Evolutionary conservation across 176 grass and related monocot species (phyloP).

Genomic region (Phoenix dactylifera): DNA sequence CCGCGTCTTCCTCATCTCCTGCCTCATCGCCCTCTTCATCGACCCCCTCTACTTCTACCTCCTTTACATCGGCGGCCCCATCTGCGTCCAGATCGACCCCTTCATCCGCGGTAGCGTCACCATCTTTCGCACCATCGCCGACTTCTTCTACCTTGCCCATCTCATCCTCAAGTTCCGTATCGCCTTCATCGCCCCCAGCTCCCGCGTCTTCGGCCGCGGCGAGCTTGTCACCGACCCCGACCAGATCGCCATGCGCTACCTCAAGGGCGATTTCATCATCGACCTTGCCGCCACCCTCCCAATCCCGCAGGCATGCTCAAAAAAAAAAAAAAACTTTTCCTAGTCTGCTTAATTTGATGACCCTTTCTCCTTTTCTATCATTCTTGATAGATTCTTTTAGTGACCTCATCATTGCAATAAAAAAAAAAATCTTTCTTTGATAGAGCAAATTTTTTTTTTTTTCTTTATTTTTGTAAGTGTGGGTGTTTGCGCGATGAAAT

Average conservation of each 20-base stretch:
- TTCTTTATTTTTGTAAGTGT: too few species aligned
- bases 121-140: conserved; percentile 49
- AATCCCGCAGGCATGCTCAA: conserved; percentile 51
- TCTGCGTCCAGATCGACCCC: conserved; percentile 60
- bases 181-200: conserved; percentile 75
- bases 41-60: conserved; percentile 97
- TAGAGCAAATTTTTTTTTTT: too few species aligned
- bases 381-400: neutral
- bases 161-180: conserved; percentile 92
- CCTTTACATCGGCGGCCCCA: conserved; percentile 30
- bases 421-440: too few species aligned
- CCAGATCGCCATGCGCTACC: conserved; percentile 77
- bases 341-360: too few species aligned
- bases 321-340: too few species aligned
- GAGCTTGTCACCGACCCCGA: conserved; percentile 80
- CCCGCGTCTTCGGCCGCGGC: conserved; percentile 67
- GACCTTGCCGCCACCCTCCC: conserved; percentile 82
- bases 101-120: conserved; percentile 49
- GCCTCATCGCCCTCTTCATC: conserved; percentile 71
- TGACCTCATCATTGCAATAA: neutral
- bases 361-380: neutral
- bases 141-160: conserved; percentile 77
- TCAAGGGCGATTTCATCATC: conserved; percentile 87
- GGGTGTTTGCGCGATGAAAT: too few species aligned
- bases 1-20: conserved; percentile 67